Evolutionary conservation across 2,329 filamentous ascomycete species (phyloP).

Genomic region (Paecilomyces sp.): DNA sequence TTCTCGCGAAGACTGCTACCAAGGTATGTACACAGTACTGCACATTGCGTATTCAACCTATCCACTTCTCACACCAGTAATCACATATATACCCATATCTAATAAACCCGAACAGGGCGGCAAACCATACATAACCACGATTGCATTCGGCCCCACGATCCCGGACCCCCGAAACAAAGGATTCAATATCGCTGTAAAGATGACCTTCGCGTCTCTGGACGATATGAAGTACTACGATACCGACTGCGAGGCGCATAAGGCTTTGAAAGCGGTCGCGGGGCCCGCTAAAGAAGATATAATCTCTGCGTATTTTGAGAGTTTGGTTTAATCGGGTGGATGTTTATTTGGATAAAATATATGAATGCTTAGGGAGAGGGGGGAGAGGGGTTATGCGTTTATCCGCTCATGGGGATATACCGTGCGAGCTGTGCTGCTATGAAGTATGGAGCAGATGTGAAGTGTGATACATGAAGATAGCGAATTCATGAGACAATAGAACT

Average conservation of each 20-base stretch:
- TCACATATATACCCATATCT: too few relatives aligned
- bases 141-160: conserved; percentile 48
- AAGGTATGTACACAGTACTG: conserved; percentile 28
- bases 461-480: too few relatives aligned
- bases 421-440: background rate
- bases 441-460: too few relatives aligned
- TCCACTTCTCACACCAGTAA: background rate
- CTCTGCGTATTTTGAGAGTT: conserved; percentile 30
- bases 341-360: too few relatives aligned
- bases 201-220: conserved; percentile 56
- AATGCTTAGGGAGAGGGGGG: background rate
- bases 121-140: conserved; percentile 60
- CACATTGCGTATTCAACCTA: background rate
- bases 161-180: conserved; percentile 57
- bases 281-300: conserved; percentile 29
- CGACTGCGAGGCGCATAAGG: conserved; percentile 49
- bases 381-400: background rate
- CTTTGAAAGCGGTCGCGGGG: conserved; percentile 32
- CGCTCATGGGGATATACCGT: background rate
- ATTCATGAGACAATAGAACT: too few relatives aligned
- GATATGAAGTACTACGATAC: conserved; percentile 67
- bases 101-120: conserved; percentile 47
- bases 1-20: conserved; percentile 34
- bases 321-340: conserved; percentile 51
- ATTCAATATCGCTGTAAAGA: conserved; percentile 58